Evolutionary conservation across 495 filamentous ascomycete species (phyloP).

Genomic region (Penicillium bovifimosum): DNA sequence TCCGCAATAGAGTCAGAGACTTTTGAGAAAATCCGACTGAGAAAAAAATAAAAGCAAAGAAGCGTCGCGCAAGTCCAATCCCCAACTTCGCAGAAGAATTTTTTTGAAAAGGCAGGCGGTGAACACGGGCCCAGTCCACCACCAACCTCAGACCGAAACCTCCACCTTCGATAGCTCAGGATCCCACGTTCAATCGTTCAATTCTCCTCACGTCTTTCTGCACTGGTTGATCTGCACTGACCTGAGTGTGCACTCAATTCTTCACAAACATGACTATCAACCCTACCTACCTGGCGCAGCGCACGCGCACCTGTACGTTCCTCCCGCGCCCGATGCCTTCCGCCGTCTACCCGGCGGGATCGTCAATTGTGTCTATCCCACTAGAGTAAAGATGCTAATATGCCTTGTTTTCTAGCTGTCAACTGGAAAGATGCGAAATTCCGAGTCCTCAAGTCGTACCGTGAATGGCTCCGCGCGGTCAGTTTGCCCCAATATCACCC

Average conservation of each 20-base stretch:
- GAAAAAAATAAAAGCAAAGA: conserved; percentile 7
- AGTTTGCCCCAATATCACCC: conserved; percentile 32
- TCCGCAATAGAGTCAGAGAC: neutral
- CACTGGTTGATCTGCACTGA: conserved; percentile 21
- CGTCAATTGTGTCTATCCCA: conserved; percentile 11
- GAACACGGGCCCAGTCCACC: conserved; percentile 14
- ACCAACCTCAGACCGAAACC: conserved; percentile 24
- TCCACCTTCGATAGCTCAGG: conserved; percentile 27
- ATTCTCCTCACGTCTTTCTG: conserved; percentile 12
- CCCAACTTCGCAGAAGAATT: conserved; percentile 25
- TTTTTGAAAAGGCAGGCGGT: conserved; percentile 46
- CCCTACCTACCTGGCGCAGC: conserved; percentile 86
- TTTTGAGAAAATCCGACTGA: conserved; percentile 3
- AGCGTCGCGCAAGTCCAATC: conserved; percentile 5
- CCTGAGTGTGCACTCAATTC: conserved; percentile 11
- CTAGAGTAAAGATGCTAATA: neutral
- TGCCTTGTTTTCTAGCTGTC: conserved; percentile 50
- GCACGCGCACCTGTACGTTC: conserved; percentile 81
- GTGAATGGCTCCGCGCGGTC: conserved; percentile 92
- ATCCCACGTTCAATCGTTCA: conserved; percentile 16
- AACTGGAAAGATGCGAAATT: conserved; percentile 81
- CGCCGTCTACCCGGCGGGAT: conserved; percentile 11
- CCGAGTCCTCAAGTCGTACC: conserved; percentile 79
- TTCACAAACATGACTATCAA: conserved; percentile 64
- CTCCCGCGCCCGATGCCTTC: conserved; percentile 17